phyloP scores from a whole-genome alignment of 495 filamentous ascomycete genomes.

The Tetracladium setigerum region DNA sequence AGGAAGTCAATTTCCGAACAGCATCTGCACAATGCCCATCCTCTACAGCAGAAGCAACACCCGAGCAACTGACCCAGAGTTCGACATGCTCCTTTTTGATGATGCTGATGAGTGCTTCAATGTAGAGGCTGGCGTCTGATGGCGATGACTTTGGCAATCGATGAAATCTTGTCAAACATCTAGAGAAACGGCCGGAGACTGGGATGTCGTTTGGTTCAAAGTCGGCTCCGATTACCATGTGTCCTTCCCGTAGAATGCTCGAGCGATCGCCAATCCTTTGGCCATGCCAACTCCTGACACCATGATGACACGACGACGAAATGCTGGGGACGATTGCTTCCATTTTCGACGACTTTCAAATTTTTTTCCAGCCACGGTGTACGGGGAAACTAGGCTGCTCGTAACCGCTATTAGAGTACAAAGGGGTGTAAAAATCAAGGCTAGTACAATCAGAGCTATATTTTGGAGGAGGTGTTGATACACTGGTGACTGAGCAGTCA shows the following conservation, averaged over 20 bases:
- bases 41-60: slow-evolving; percentile 47
- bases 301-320: slow-evolving; percentile 47
- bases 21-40: slow-evolving; percentile 57
- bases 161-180: slow-evolving; percentile 43
- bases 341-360: slow-evolving; percentile 16
- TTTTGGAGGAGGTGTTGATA: slow-evolving; percentile 38
- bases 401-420: slow-evolving; percentile 42
- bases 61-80: slow-evolving; percentile 68
- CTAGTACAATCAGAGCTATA: slow-evolving; percentile 38
- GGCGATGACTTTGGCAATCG: slow-evolving; percentile 34
- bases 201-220: slow-evolving; percentile 38
- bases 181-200: slow-evolving; percentile 35
- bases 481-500: slow-evolving; percentile 21
- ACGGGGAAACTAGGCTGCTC: slow-evolving; percentile 44
- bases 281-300: slow-evolving; percentile 65
- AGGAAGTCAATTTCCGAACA: slow-evolving; percentile 48
- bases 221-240: slow-evolving; percentile 67
- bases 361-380: slow-evolving; percentile 36
- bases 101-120: slow-evolving; percentile 39
- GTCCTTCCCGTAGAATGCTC: slow-evolving; percentile 58
- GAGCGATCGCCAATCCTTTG: slow-evolving; percentile 60
- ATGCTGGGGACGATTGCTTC: slow-evolving; percentile 30
- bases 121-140: slow-evolving; percentile 5
- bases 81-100: slow-evolving; percentile 55
- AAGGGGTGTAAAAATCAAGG: slow-evolving; percentile 45